Evolutionary conservation across 2,329 filamentous ascomycete genomes (phyloP).

Genomic region (Xylariaceae sp.): DNA sequence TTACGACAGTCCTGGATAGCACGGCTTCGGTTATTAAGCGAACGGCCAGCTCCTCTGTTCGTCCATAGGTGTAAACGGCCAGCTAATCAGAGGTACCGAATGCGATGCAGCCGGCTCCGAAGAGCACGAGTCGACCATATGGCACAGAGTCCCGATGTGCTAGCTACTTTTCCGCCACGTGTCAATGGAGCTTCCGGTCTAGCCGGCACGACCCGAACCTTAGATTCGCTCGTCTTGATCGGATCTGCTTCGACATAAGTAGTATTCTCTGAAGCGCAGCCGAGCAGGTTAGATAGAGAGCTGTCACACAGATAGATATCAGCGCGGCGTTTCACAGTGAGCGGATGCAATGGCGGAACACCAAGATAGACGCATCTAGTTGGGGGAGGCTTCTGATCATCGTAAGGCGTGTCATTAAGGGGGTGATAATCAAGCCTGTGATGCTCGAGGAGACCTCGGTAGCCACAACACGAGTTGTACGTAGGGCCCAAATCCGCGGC

Average conservation of each 20-base stretch:
- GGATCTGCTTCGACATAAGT: background rate
- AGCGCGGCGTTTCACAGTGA: background rate
- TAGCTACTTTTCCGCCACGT: background rate
- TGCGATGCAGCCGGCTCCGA: background rate
- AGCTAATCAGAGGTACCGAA: conserved; percentile 1
- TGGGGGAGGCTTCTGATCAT: conserved; percentile 3
- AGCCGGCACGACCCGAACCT: background rate
- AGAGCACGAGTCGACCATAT: background rate
- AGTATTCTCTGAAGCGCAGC: conserved; percentile 6
- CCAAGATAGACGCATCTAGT: background rate
- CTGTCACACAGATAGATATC: conserved; percentile 6
- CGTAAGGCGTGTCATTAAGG: conserved; percentile 4
- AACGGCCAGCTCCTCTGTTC: conserved; percentile 5
- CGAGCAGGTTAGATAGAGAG: conserved; percentile 1
- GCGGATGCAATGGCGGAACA: background rate
- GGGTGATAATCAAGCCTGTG: conserved; percentile 1
- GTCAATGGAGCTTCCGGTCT: conserved; percentile 1
- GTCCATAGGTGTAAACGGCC: conserved; percentile 5
- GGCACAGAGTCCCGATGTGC: background rate
- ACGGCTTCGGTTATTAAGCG: conserved; percentile 5
- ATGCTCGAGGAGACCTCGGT: background rate
- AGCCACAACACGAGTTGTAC: background rate
- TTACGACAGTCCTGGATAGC: background rate
- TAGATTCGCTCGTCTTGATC: background rate
- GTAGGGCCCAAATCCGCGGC: conserved; percentile 2